Percentiles rank a stretch among this genome's conserved stretches.
phyloP scores from a whole-genome alignment of 208 protist species.

The Angomonas deanei region DNA sequence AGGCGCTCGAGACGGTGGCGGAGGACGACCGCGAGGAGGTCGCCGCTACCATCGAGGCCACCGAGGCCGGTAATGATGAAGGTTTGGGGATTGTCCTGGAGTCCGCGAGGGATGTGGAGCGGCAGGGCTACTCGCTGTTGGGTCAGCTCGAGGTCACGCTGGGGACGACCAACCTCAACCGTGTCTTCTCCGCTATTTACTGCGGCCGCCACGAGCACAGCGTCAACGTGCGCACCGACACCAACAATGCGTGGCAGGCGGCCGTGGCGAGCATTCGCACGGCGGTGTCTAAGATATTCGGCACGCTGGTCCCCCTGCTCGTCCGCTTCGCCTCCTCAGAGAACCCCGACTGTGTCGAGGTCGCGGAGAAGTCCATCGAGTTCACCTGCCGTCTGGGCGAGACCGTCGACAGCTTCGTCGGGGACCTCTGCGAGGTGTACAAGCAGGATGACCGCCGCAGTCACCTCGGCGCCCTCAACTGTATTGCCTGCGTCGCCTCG shows the following conservation, averaged over 20 bases:
- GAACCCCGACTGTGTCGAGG: slow-evolving; percentile 82
- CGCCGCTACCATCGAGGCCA: slow-evolving; percentile 17
- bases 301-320: slow-evolving; percentile 61
- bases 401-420: slow-evolving; percentile 80
- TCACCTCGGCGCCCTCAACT: slow-evolving; percentile 69
- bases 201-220: slow-evolving; percentile 83
- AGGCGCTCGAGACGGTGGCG: slow-evolving; percentile 16
- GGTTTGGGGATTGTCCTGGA: slow-evolving; percentile 64
- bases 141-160: slow-evolving; percentile 76
- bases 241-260: slow-evolving; percentile 85
- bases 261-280: slow-evolving; percentile 84
- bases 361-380: slow-evolving; percentile 81
- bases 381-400: slow-evolving; percentile 85
- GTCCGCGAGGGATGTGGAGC: slow-evolving; percentile 79
- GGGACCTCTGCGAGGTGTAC: slow-evolving; percentile 62
- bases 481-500: slow-evolving; percentile 60
- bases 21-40: slow-evolving; percentile 17
- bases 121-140: slow-evolving; percentile 80
- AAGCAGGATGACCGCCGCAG: slow-evolving; percentile 46
- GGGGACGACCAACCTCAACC: slow-evolving; percentile 60
- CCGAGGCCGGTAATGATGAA: slow-evolving; percentile 21
- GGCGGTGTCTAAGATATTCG: slow-evolving; percentile 86
- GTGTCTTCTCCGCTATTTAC: slow-evolving; percentile 77
- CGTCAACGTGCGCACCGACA: slow-evolving; percentile 64
- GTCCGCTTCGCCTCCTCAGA: slow-evolving; percentile 66